These are phyloP conservation scores for Tuber borchii DNA, from an alignment of 495 filamentous ascomycete genomes.

Conservation along the genomic window DNA sequence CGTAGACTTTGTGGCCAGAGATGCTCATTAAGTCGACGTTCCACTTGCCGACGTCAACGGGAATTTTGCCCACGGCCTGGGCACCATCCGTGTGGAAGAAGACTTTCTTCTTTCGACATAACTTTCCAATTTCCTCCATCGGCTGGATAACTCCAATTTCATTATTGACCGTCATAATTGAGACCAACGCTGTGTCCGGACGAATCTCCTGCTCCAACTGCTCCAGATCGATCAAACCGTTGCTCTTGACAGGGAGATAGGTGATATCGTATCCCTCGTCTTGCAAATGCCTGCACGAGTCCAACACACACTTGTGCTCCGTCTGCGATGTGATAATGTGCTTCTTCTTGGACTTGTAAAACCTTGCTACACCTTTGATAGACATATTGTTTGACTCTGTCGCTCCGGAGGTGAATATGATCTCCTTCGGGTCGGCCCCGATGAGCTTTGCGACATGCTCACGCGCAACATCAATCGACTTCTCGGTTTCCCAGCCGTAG, in stretches of 20 bases:
- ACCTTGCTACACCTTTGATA: constrained; percentile 93
- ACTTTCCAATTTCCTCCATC: constrained; percentile 80
- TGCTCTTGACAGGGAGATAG: constrained; percentile 81
- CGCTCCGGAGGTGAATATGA: constrained; percentile 95
- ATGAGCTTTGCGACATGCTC: constrained; percentile 77
- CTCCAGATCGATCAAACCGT: constrained; percentile 75
- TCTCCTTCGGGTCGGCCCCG: constrained; percentile 92
- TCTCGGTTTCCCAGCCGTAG: constrained; percentile 97
- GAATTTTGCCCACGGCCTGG: constrained; percentile 96
- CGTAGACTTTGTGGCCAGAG: constrained; percentile 98
- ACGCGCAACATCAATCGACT: constrained; percentile 79
- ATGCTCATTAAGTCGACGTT: constrained; percentile 98
- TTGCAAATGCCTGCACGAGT: constrained; percentile 92
- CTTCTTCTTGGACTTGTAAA: constrained; percentile 93
- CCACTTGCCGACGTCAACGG: constrained; percentile 91
- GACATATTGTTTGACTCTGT: constrained; percentile 99
- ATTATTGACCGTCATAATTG: constrained; percentile 98
- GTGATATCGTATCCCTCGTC: constrained; percentile 95
- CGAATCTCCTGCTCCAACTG: constrained; percentile 85
- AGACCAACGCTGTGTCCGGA: constrained; percentile 84
- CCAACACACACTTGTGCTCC: constrained; percentile 97
- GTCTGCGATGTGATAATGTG: constrained; percentile 96
- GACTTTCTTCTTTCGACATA: constrained; percentile 84
- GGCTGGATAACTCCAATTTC: constrained; percentile 98
- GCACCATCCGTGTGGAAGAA: constrained; percentile 99